Conservation (phyloP, 176 grass and related monocot species). For the Microstegium vimineum region DNA sequence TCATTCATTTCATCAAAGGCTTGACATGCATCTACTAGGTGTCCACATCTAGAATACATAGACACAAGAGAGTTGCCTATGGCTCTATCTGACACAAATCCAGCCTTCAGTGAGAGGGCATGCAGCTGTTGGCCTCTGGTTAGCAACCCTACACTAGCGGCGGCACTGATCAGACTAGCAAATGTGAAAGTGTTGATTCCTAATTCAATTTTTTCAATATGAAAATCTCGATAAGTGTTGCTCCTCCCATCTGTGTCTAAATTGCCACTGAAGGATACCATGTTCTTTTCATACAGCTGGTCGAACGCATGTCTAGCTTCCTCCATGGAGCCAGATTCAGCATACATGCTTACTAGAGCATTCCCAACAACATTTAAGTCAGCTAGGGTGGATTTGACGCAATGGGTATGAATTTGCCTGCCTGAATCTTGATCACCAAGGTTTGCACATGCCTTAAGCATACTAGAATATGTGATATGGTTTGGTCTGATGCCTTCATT, state of each 20-base stretch:
- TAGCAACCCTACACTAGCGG: slow-evolving; percentile 63
- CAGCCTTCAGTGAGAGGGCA: slow-evolving; percentile 59
- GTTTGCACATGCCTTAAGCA: slow-evolving; percentile 77
- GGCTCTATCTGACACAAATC: slow-evolving; percentile 57
- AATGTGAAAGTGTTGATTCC: slow-evolving; percentile 70
- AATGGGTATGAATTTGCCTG: slow-evolving; percentile 57
- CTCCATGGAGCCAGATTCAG: slow-evolving; percentile 63
- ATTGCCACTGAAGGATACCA: slow-evolving; percentile 39
- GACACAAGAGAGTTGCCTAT: slow-evolving; percentile 77
- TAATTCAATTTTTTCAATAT: slow-evolving; percentile 35
- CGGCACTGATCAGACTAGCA: slow-evolving; percentile 77
- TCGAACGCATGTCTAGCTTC: slow-evolving; percentile 54
- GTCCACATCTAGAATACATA: slow-evolving; percentile 88
- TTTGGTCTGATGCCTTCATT: slow-evolving; percentile 56
- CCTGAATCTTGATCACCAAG: slow-evolving; percentile 49
- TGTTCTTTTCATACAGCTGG: slow-evolving; percentile 55
- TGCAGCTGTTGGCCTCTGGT: slow-evolving; percentile 79
- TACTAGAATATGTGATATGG: slow-evolving; percentile 65
- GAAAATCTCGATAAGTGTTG: slow-evolving; percentile 27
- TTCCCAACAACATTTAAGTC: slow-evolving; percentile 66
- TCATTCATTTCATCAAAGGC: slow-evolving; percentile 57
- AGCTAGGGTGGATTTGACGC: slow-evolving; percentile 48
- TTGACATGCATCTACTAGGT: slow-evolving; percentile 61
- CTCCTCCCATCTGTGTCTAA: slow-evolving; percentile 30
- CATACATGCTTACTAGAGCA: slow-evolving; percentile 74